Evolutionary conservation across 2,329 filamentous ascomycete species (phyloP).

Genomic region (Fusarium xylarioides): DNA sequence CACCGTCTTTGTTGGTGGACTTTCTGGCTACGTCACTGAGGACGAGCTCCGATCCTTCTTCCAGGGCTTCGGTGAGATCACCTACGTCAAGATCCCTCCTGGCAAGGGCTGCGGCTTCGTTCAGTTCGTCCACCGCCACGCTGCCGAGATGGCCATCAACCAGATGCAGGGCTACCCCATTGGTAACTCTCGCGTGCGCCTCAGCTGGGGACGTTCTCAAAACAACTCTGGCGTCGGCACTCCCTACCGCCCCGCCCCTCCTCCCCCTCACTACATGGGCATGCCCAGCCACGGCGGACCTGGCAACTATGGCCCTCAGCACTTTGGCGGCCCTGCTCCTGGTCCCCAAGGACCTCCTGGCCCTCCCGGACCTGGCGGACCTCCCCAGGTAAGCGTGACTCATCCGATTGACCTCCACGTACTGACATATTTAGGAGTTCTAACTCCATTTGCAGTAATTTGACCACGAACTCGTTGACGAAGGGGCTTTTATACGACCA

Average conservation of each 20-base stretch:
- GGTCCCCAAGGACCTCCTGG: conserved; percentile 55
- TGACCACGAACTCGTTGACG: conserved; percentile 44
- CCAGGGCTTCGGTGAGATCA: conserved; percentile 99
- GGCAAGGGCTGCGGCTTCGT: conserved; percentile 99
- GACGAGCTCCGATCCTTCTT: conserved; percentile 99
- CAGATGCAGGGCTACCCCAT: conserved; percentile 99
- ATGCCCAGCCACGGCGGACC: conserved; percentile 56
- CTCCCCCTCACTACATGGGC: conserved; percentile 64
- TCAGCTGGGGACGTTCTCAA: conserved; percentile 97
- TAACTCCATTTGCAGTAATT: conserved; percentile 39
- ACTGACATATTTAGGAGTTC: conserved; percentile 20
- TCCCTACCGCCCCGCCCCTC: conserved; percentile 92
- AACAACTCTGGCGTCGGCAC: conserved; percentile 99
- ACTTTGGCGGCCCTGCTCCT: conserved; percentile 57
- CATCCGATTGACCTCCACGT: not conserved
- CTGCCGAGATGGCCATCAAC: conserved; percentile 99
- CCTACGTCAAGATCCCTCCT: conserved; percentile 99
- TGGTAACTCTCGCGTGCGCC: conserved; percentile 95
- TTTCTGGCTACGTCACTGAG: conserved; percentile 98
- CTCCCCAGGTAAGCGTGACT: conserved; percentile 50
- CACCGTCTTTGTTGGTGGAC: conserved; percentile 95
- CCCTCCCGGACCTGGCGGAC: conserved; percentile 50
- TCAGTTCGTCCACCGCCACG: conserved; percentile 98
- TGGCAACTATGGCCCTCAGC: conserved; percentile 57
- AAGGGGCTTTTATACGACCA: conserved; percentile 38